Evolutionary conservation across 2,329 filamentous ascomycete species (phyloP).

Genomic region (Exophiala phaeomuriformis): DNA sequence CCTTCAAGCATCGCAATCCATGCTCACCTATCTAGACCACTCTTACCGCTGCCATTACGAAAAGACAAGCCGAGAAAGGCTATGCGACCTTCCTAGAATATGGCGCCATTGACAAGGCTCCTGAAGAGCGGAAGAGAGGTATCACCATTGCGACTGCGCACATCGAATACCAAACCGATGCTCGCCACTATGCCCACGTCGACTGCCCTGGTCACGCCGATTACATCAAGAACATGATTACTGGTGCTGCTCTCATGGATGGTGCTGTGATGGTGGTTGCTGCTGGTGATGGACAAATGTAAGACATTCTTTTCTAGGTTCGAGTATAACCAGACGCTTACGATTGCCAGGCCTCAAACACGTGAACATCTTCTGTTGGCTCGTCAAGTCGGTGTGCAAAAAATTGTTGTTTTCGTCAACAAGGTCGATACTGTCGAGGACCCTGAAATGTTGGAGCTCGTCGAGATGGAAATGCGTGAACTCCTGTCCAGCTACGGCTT

Average conservation of each 20-base stretch:
- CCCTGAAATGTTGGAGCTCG: slow-evolving; percentile 98
- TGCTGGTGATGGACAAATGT: slow-evolving; percentile 97
- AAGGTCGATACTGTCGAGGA: slow-evolving; percentile 97
- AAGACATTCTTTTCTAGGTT: slow-evolving; percentile 26
- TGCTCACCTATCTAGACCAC: slow-evolving; percentile 62
- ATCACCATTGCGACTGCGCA: slow-evolving; percentile 98
- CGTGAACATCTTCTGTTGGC: slow-evolving; percentile 96
- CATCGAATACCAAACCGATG: slow-evolving; percentile 94
- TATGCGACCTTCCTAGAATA: slow-evolving; percentile 93
- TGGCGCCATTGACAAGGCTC: slow-evolving; percentile 96
- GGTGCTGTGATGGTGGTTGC: slow-evolving; percentile 98
- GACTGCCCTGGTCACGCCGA: slow-evolving; percentile 99
- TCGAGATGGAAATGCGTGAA: slow-evolving; percentile 99
- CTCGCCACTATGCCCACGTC: slow-evolving; percentile 97
- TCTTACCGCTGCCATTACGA: slow-evolving; percentile 96
- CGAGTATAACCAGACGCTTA: background rate
- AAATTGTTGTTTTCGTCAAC: slow-evolving; percentile 99
- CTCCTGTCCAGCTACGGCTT: slow-evolving; percentile 88
- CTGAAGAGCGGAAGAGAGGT: slow-evolving; percentile 98
- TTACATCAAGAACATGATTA: slow-evolving; percentile 99
- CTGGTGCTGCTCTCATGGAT: slow-evolving; percentile 98
- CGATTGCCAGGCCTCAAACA: slow-evolving; percentile 68
- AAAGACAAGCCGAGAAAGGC: slow-evolving; percentile 92
- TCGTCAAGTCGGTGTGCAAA: slow-evolving; percentile 96
- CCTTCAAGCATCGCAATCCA: slow-evolving; percentile 9